A percentile compares a stretch with the other conserved stretches of the same genome.
Evolutionary conservation across 2,329 filamentous ascomycete species (phyloP).

Genomic region (Trichoderma sp.): DNA sequence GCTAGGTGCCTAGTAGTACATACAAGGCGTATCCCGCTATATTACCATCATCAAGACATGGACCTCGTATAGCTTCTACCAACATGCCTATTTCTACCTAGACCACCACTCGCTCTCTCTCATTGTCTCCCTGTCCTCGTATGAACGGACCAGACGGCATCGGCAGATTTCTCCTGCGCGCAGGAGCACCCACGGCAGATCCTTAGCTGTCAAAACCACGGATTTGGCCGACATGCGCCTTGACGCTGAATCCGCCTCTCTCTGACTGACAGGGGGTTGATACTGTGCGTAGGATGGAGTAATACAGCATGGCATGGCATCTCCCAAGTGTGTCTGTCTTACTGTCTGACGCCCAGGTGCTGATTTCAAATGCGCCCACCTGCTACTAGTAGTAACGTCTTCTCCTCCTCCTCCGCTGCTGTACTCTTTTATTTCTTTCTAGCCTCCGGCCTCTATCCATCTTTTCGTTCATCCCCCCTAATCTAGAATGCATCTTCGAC

Average conservation of each 20-base stretch:
- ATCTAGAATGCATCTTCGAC: not conserved
- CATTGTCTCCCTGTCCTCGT: not conserved
- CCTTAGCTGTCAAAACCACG: conserved; percentile 6
- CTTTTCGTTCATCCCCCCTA: not conserved
- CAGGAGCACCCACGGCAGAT: conserved; percentile 3
- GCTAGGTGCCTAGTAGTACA: too few species aligned
- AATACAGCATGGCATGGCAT: not conserved
- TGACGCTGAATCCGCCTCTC: not conserved
- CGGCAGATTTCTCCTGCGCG: not conserved
- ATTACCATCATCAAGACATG: too few species aligned
- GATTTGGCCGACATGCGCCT: conserved; percentile 7
- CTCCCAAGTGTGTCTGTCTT: not conserved
- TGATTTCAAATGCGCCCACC: not conserved
- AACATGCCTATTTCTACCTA: not conserved
- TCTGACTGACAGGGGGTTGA: not conserved
- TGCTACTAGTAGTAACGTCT: not conserved
- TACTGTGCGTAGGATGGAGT: too few species aligned
- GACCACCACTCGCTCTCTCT: not conserved
- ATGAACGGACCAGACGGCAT: not conserved
- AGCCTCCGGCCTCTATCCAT: not conserved
- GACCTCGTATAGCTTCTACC: too few species aligned
- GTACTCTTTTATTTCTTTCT: not conserved
- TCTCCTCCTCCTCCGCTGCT: not conserved
- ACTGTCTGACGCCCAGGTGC: not conserved
- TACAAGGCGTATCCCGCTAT: too few species aligned